These are phyloP conservation scores for Aaosphaeria arxii DNA, from an alignment of 2,329 filamentous ascomycete species.

Conservation along the genomic window DNA sequence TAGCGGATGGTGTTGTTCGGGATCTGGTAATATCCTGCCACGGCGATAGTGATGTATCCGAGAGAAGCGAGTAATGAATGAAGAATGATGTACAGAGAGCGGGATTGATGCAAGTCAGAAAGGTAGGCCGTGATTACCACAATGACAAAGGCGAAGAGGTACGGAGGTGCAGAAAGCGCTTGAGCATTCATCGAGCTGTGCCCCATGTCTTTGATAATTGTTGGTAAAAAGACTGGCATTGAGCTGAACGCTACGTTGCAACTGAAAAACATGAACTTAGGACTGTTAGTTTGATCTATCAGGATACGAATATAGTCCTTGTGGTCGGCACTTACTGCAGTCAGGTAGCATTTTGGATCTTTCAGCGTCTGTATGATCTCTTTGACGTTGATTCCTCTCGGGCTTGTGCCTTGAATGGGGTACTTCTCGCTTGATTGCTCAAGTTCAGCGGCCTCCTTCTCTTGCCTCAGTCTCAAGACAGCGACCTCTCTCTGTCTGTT, in stretches of 20 bases:
- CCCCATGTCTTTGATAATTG: slow-evolving; percentile 74
- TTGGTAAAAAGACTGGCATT: slow-evolving; percentile 83
- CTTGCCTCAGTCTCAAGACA: slow-evolving; percentile 61
- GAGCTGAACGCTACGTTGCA: slow-evolving; percentile 86
- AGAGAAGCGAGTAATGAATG: slow-evolving; percentile 65
- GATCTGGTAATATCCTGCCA: slow-evolving; percentile 50
- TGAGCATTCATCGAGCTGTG: slow-evolving; percentile 67
- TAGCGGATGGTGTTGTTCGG: slow-evolving; percentile 55
- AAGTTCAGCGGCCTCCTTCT: slow-evolving; percentile 38
- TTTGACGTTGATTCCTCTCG: slow-evolving; percentile 47
- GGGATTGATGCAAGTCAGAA: slow-evolving; percentile 64
- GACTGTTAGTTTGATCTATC: background rate
- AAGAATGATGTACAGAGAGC: slow-evolving; percentile 64
- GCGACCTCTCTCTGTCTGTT: slow-evolving; percentile 60
- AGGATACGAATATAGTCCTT: background rate
- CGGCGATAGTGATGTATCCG: slow-evolving; percentile 60
- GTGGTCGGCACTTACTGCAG: slow-evolving; percentile 49
- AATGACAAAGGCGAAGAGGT: slow-evolving; percentile 68
- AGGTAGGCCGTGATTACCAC: slow-evolving; percentile 70
- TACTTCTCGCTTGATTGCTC: slow-evolving; percentile 20
- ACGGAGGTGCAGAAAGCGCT: slow-evolving; percentile 77
- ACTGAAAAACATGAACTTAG: slow-evolving; percentile 72
- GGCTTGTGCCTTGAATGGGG: slow-evolving; percentile 6
- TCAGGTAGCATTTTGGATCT: slow-evolving; percentile 71
- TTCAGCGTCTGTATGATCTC: slow-evolving; percentile 59